Percentiles rank a stretch among this genome's conserved stretches.
Evolutionary conservation across 768 basidiomycete genomes (phyloP).

Genomic region (Podaxis pistillaris): DNA sequence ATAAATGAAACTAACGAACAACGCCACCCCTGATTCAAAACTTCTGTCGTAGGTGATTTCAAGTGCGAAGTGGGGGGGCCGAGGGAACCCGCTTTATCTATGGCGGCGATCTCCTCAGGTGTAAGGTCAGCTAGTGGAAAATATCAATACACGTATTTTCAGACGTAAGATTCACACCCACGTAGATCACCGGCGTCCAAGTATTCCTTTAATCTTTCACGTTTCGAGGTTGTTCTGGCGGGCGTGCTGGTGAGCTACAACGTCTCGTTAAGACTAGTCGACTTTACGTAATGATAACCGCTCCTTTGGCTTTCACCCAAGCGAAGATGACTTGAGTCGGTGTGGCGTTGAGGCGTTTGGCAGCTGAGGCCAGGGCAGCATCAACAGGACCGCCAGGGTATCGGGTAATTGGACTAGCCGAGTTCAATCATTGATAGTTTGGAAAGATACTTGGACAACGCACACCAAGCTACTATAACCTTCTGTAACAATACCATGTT

Average conservation of each 20-base stretch:
- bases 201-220: conserved; percentile 64
- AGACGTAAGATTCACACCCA: conserved; percentile 17
- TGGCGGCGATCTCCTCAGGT: conserved; percentile 55
- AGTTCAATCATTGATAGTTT: not conserved
- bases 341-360: conserved; percentile 51
- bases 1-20: not conserved
- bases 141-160: not conserved
- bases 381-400: conserved; percentile 68
- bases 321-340: conserved; percentile 65
- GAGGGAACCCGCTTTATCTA: conserved; percentile 60
- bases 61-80: conserved; percentile 37
- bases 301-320: conserved; percentile 70
- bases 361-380: conserved; percentile 47
- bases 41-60: not conserved
- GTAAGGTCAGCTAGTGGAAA: conserved; percentile 47
- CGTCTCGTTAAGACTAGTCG: not conserved
- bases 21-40: not conserved
- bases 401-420: conserved; percentile 53
- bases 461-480: conserved; percentile 70
- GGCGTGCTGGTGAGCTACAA: not conserved
- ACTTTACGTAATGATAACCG: conserved; percentile 64
- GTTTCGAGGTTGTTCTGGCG: conserved; percentile 57
- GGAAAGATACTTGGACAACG: conserved; percentile 19
- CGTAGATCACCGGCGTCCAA: conserved; percentile 58
- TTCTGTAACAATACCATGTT: conserved; percentile 65